Conservation (phyloP, 495 filamentous ascomycete genomes). For the Cercophora sp. region DNA sequence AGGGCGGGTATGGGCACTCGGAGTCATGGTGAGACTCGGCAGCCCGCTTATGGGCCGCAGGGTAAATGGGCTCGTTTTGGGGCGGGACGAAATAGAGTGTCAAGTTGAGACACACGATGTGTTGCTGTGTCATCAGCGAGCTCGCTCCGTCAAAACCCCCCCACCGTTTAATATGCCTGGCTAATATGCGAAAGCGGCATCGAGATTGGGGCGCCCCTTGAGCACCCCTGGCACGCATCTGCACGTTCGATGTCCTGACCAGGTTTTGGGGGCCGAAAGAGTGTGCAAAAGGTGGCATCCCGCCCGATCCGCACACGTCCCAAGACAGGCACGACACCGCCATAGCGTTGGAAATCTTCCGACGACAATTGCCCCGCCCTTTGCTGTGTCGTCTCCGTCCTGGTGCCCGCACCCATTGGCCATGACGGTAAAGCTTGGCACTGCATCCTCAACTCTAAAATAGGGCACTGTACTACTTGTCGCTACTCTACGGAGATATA, state of each 20-base stretch:
- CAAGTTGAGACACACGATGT: constrained; percentile 8
- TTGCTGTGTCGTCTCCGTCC: too few species aligned
- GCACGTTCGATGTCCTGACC: constrained; percentile 17
- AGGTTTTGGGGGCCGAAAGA: constrained; percentile 25
- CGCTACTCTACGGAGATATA: neutral
- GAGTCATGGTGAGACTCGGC: constrained; percentile 11
- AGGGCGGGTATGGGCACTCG: neutral
- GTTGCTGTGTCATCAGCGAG: neutral
- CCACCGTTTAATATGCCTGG: constrained; percentile 21
- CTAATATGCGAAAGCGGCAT: constrained; percentile 21
- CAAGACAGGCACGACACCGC: constrained; percentile 9
- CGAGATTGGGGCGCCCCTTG: constrained; percentile 18
- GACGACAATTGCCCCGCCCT: constrained; percentile 1
- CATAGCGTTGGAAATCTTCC: constrained; percentile 17
- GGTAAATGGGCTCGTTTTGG: constrained; percentile 12
- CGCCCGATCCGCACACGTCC: constrained; percentile 14
- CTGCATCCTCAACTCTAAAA: constrained; percentile 11
- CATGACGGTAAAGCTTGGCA: constrained; percentile 12
- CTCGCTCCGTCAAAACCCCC: neutral
- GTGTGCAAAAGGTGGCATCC: constrained; percentile 18
- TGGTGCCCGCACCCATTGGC: neutral
- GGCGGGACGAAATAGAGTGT: constrained; percentile 15
- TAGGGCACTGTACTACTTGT: neutral
- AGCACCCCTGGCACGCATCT: too few species aligned
- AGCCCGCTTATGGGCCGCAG: neutral